Evolutionary conservation across 148 eudicot genomes (phyloP).

Genomic region (Diospyros lotus): DNA sequence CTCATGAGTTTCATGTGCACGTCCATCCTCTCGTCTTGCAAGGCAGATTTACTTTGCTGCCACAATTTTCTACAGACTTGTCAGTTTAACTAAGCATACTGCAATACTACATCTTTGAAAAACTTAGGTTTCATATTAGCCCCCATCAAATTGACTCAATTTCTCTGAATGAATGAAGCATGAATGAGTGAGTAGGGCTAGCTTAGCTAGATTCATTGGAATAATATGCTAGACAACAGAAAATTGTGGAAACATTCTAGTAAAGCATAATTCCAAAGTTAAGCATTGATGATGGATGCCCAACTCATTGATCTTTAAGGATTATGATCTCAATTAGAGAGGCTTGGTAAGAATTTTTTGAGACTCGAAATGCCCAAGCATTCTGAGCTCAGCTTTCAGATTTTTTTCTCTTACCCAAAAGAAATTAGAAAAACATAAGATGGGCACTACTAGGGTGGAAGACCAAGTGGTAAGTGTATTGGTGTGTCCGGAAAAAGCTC

Average conservation of each 20-base stretch:
- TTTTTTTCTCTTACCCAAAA: neutral
- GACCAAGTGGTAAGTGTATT: no score
- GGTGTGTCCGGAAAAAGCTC: no score
- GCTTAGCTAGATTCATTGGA: no score
- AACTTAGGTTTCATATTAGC: neutral
- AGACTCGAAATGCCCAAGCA: constrained; percentile 4
- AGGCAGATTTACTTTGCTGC: constrained; percentile 48
- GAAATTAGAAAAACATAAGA: neutral
- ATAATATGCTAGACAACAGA: neutral
- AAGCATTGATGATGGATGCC: no score
- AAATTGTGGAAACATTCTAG: neutral
- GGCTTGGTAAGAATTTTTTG: neutral
- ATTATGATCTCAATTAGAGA: neutral
- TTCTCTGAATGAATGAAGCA: neutral
- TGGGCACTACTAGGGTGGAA: neutral
- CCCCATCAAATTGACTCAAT: neutral
- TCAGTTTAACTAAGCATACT: constrained; percentile 2
- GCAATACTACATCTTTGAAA: neutral
- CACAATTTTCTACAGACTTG: constrained; percentile 29
- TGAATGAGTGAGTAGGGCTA: no score
- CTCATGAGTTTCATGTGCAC: constrained; percentile 64
- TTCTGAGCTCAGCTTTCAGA: neutral
- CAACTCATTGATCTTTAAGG: neutral
- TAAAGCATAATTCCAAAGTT: no score
- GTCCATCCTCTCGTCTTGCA: constrained; percentile 41